phyloP scores from a whole-genome alignment of 805 yeast genomes.

The Cyberlindnera subsufficiens region DNA sequence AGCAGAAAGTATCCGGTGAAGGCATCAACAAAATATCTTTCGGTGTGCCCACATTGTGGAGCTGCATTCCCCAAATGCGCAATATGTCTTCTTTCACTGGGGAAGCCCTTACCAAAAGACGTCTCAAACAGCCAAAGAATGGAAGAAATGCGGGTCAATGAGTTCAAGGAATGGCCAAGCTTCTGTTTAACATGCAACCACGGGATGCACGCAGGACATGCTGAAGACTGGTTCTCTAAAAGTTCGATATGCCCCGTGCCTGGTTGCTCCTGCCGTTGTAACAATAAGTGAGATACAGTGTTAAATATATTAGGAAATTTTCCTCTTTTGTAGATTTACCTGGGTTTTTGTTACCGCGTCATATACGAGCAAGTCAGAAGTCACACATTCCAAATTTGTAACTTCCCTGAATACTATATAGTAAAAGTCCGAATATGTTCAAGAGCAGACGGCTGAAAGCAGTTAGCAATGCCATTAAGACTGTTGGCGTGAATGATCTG shows the following conservation, averaged over 20 bases:
- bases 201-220: slow-evolving; percentile 93
- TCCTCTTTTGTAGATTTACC: no score
- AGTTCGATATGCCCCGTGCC: slow-evolving; percentile 93
- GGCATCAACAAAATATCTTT: slow-evolving; percentile 2
- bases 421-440: slow-evolving; percentile 22
- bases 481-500: slow-evolving; percentile 22
- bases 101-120: slow-evolving; percentile 48
- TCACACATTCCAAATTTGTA: no score
- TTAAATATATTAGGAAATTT: no score
- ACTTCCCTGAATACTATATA: no score
- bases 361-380: no score
- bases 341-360: no score
- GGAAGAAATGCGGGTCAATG: slow-evolving; percentile 17
- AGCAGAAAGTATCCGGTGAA: slow-evolving; percentile 7
- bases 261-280: slow-evolving; percentile 82
- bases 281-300: slow-evolving; percentile 33
- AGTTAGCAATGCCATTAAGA: slow-evolving; percentile 29
- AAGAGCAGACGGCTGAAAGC: slow-evolving; percentile 26
- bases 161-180: slow-evolving; percentile 79
- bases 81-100: slow-evolving; percentile 76
- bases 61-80: slow-evolving; percentile 87
- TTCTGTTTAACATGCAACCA: slow-evolving; percentile 89
- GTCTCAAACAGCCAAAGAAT: slow-evolving; percentile 6
- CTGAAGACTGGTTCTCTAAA: slow-evolving; percentile 90
- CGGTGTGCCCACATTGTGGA: slow-evolving; percentile 78